Conservation (phyloP, 2,329 filamentous ascomycete genomes). For the Exophiala mesophila region DNA sequence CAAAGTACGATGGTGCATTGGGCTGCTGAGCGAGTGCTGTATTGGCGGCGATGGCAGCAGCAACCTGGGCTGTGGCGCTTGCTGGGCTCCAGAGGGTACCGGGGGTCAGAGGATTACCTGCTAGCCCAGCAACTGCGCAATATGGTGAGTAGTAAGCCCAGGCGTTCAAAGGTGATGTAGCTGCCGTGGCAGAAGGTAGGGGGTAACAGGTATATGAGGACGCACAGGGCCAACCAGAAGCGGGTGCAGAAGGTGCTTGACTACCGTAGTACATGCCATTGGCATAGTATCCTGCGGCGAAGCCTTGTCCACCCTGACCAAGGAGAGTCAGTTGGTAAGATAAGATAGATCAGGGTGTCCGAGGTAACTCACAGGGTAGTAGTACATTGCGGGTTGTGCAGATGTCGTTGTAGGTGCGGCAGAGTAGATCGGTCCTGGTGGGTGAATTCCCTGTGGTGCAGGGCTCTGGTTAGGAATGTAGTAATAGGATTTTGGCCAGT, state of each 20-base stretch:
- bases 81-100: conserved; percentile 11
- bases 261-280: conserved; percentile 23
- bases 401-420: conserved; percentile 8
- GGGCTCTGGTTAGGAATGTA: conserved; percentile 22
- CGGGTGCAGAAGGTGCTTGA: conserved; percentile 10
- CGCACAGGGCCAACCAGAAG: conserved; percentile 25
- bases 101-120: conserved; percentile 1
- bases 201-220: conserved; percentile 21
- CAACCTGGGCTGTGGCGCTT: conserved; percentile 21
- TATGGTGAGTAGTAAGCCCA: conserved; percentile 20
- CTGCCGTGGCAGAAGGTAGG: conserved; percentile 14
- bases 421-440: conserved; percentile 24
- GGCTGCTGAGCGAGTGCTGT: conserved; percentile 22
- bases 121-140: conserved; percentile 17
- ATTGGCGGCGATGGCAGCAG: conserved; percentile 23
- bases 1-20: conserved; percentile 24
- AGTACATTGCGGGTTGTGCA: conserved; percentile 20
- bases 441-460: conserved; percentile 24
- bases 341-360: neutral
- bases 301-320: conserved; percentile 14
- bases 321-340: conserved; percentile 12
- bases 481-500: conserved; percentile 24
- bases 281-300: conserved; percentile 22
- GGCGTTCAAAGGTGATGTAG: conserved; percentile 9
- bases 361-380: conserved; percentile 16